Evolutionary conservation across 768 basidiomycete genomes (phyloP), one percentile per base, ranked within the genome.

Genomic region (Hygrocybe coccinea): DNA sequence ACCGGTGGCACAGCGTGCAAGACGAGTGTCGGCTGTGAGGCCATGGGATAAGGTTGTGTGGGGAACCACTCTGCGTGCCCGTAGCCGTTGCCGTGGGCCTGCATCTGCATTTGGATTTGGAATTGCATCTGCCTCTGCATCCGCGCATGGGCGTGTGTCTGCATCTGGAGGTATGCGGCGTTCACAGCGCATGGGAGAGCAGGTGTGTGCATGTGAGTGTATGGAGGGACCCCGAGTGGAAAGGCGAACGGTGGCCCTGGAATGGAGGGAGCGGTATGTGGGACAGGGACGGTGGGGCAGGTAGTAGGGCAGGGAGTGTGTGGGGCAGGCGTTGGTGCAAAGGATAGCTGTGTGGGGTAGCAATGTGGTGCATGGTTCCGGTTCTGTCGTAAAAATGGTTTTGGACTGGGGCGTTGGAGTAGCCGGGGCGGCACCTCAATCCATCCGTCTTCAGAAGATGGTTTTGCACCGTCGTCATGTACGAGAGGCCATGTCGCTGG

Each of bases 41-140:
- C 22, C 19, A 48, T 10, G n/a, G 11, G 35, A 8, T 10, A 12
- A 33, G 34, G 35, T 19, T 22, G 25, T 1, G 51, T 45, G 9
- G 21, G 33, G 34, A 47, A 53, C 56, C 56, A 54, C 25, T 52
- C 39, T 34, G 3, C 25, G 50, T 25, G 33, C 56, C 37, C 22
- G 51, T 9, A 17, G 52, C 22, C 46, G 51, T 4, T 21, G 34
- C 15, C 12, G 37, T 29, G 52, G 51, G 21, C 57, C 15, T 54
- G 46, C 21, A 46, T 35, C 33, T 58, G 57, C 48, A 51, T 29
- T 49, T 55, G 58, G n/a, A 50, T 22, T 41, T 59, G 58, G n/a
- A 59, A 46, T 21, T 51, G 57, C 25, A 58, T 34, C 33, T 58
- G 57, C 25, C 54, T 34, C 33, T 58, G 56, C 41, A 36, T 17